These are phyloP conservation scores for Smallanthus sonchifolius DNA, from an alignment of 129 eudicot genomes.

Conservation along the genomic window DNA sequence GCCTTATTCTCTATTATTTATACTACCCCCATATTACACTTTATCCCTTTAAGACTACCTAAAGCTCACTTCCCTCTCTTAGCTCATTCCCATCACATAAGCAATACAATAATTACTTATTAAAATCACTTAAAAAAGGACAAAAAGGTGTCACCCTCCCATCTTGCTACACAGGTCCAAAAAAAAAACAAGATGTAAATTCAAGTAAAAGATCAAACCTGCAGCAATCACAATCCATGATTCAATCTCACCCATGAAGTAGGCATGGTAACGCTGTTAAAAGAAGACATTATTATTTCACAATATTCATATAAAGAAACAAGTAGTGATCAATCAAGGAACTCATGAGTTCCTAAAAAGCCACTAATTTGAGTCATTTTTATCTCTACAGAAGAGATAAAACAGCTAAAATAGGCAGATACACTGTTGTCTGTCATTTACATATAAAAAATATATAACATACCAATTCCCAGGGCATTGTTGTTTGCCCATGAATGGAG, in stretches of 20 bases:
- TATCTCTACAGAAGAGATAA: not conserved
- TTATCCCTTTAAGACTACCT: too few species aligned
- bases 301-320: not conserved
- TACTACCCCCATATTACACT: too few species aligned
- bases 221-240: slow-evolving; percentile 69
- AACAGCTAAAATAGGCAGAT: not conserved
- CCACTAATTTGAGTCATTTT: not conserved
- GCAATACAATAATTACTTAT: not conserved
- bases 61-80: too few species aligned
- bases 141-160: not conserved
- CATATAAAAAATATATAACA: not conserved
- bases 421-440: not conserved
- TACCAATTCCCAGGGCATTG: slow-evolving; percentile 93
- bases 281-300: slow-evolving; percentile 8
- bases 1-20: too few species aligned
- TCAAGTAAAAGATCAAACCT: slow-evolving; percentile 42
- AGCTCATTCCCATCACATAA: too few species aligned
- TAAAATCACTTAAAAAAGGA: not conserved
- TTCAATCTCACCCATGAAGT: slow-evolving; percentile 88
- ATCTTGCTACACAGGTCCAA: not conserved
- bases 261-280: slow-evolving; percentile 81
- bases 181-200: not conserved
- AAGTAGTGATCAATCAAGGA: not conserved
- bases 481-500: slow-evolving; percentile 70
- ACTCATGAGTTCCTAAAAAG: not conserved